Base-by-base conservation (phyloP, 805 yeast species). In the Saccharomycopsis lassenensis region DNA sequence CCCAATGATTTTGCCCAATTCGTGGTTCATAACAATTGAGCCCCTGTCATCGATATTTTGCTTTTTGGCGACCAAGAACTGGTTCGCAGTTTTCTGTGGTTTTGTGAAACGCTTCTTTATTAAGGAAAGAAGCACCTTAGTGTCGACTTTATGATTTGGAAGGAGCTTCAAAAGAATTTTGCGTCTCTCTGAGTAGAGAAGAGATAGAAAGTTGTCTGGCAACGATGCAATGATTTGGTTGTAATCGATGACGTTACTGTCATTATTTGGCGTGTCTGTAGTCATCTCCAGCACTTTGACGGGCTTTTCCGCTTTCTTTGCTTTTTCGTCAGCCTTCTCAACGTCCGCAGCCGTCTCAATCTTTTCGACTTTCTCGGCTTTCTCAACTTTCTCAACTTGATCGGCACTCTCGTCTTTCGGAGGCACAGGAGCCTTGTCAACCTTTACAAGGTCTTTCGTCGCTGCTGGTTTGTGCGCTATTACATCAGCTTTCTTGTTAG, bases 1-100 rank as follows among this genome's bases (percentile, higher is more conserved):
- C 1, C 95, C 95, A 43, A 85, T 77, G 7, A 78, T 68, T 46
- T 74, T 74, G 1, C 93, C 94, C 21, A 86, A 52, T 22, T 57
- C 65, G 46, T 74, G 73, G 11, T 71, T 75, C 59, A 78, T 46
- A 1, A 85, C 71, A 17, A 67, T 53, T 10, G 81, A 77, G 1
- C 93, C 94, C 41, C 69, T 72, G 39, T 78, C 84, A 47, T 76
- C 81, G 5, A 62, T 61, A 46, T 67, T 63, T 19, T 39, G 35
- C 37, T 42, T 62, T 51, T 25, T 61, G 19, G 34, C 24, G 17
- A 36, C 26, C 11, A 55, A 40, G 37, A 48, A 55, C 33, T 48
- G 50, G 3, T 51, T 40, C 3, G 59, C 58, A 10, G 53, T 46
- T 5, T 23, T 29, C 7, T 20, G 15, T 16, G 29, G 20, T 24